phyloP scores from a whole-genome alignment of 768 basidiomycete species.

The Mycena indigotica region DNA sequence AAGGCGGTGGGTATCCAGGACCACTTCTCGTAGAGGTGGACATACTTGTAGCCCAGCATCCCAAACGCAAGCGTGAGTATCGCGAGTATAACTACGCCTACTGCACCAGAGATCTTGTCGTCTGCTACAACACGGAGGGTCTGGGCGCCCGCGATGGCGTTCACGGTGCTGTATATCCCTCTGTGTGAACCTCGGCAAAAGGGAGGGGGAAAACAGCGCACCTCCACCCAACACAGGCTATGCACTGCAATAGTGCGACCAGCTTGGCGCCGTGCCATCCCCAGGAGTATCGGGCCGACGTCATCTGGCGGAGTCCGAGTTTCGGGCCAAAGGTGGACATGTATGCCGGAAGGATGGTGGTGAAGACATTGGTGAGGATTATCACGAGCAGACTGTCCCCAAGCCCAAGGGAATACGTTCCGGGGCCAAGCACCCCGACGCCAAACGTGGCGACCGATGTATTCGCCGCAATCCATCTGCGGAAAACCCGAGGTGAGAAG shows the following conservation, averaged over 20 bases:
- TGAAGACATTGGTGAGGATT: constrained; percentile 43
- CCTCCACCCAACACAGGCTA: constrained; percentile 46
- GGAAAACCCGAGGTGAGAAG: not conserved
- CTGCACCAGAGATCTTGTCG: constrained; percentile 37
- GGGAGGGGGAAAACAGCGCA: not conserved
- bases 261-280: constrained; percentile 29
- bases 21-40: constrained; percentile 45
- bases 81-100: constrained; percentile 47
- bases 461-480: constrained; percentile 36
- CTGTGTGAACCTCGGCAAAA: not conserved
- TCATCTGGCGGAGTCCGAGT: constrained; percentile 46
- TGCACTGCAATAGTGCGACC: constrained; percentile 37
- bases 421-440: constrained; percentile 40
- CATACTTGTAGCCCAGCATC: constrained; percentile 43
- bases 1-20: constrained; percentile 44
- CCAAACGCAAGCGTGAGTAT: constrained; percentile 39
- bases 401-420: constrained; percentile 36
- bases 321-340: constrained; percentile 40
- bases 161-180: constrained; percentile 43
- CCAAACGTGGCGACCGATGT: constrained; percentile 33
- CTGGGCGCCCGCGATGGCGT: constrained; percentile 34
- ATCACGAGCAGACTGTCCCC: constrained; percentile 39
- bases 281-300: constrained; percentile 42
- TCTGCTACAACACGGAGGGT: constrained; percentile 32
- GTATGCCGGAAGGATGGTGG: constrained; percentile 35